Conservation (phyloP, 305 asterid genomes). For the Salvia sclarea region DNA sequence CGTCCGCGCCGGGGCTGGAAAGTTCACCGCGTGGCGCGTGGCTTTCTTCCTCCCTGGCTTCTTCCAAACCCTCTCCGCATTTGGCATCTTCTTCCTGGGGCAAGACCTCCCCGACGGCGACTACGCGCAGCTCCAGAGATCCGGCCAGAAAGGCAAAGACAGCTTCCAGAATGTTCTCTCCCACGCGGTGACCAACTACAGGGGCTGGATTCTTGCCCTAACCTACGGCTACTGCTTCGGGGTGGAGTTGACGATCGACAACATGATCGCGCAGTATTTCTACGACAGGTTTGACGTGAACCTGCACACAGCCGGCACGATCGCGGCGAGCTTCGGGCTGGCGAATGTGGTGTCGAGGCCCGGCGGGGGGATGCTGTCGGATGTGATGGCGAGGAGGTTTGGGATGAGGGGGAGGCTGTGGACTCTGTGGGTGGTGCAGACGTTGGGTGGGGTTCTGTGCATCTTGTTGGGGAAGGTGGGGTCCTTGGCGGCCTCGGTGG, state of each 20-base stretch:
- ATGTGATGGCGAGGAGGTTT: constrained; percentile 53
- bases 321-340: constrained; percentile 66
- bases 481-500: constrained; percentile 53
- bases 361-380: constrained; percentile 58
- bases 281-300: constrained; percentile 51
- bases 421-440: constrained; percentile 61
- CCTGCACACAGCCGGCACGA: constrained; percentile 49
- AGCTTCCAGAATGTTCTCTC: constrained; percentile 15
- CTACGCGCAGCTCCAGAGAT: neutral
- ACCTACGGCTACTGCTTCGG: constrained; percentile 57
- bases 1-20: neutral
- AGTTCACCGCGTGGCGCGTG: constrained; percentile 50
- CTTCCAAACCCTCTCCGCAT: constrained; percentile 40
- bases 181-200: constrained; percentile 48
- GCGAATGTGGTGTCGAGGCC: constrained; percentile 64
- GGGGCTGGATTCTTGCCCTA: constrained; percentile 60
- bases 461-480: constrained; percentile 49
- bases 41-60: constrained; percentile 55
- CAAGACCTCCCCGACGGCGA: constrained; percentile 56
- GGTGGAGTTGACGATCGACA: constrained; percentile 61
- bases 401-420: constrained; percentile 71
- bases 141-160: constrained; percentile 8
- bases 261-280: constrained; percentile 54
- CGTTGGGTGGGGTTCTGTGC: constrained; percentile 52
- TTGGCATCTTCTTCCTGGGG: constrained; percentile 48